Base-by-base conservation (phyloP, 306 rosid genomes). In the Quillaja saponaria region DNA sequence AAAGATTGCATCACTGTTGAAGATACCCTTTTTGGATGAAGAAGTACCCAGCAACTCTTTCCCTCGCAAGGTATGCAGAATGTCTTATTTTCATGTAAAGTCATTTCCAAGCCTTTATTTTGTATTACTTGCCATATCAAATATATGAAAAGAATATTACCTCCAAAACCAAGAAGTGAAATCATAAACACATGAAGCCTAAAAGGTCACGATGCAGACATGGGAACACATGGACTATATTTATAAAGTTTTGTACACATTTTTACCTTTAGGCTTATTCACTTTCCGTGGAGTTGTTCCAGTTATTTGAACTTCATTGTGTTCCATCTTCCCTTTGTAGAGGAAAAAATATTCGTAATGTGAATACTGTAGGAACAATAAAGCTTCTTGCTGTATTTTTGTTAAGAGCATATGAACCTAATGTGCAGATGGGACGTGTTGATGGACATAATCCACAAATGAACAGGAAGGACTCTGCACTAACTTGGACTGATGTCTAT, bases 1-100 rank as follows among this genome's bases (percentile, higher is more conserved):
- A 52, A 59, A 91, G 98, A 76, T 89, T 18, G 96, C 95, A 7
- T 74, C 94, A 0, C 42, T 76, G 50, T 76, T 92, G 84, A 86
- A 89, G 88, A 84, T 92, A 44, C 96, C 96, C 0, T 88, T 86
- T 74, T 57, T 88, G 51, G 98, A 86, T 65, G 96, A 88, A 81
- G 95, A 86, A 83, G 72, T 81, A 59, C 80, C 86, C 10, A 82
- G 78, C 61, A 89, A 72, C 76, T 68, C 96, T 55, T 86, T 79
- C 79, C 87, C 96, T 4, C 90, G 96, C 18, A 88, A 86, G 96
- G 98, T 92, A 81, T 34, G 66, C 55, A 13, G 15, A 21, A 42
- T 49, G 21, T 55, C 57, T 72, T 65, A 39, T 74, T 61, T 42
- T 35, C 21, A 55, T 25, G 31, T 66, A 63, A 66, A 68, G 25